phyloP scores from a whole-genome alignment of 139 green algal genomes.

The Closterium sp. region DNA sequence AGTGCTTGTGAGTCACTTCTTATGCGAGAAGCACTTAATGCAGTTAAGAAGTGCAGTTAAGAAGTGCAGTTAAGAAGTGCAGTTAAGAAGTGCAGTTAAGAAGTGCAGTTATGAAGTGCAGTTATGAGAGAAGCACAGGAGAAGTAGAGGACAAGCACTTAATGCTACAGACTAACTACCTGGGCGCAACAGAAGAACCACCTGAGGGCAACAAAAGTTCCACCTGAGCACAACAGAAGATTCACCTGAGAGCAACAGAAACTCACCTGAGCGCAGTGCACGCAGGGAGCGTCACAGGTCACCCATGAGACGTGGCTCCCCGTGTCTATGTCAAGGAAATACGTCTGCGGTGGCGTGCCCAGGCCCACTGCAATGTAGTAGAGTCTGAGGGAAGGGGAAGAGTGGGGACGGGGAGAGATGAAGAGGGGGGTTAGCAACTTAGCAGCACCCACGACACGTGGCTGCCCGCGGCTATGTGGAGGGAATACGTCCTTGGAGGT shows the following conservation, averaged over 20 bases:
- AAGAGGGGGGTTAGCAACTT: too few species aligned
- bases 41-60: too few species aligned
- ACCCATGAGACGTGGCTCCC: constrained; percentile 16
- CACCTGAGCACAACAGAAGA: neutral
- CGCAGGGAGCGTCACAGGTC: constrained; percentile 10
- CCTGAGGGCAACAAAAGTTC: neutral
- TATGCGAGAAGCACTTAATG: too few species aligned
- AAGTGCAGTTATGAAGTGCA: too few species aligned
- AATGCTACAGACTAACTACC: too few species aligned
- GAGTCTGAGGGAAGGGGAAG: constrained; percentile 1
- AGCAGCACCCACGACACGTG: neutral
- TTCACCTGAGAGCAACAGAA: neutral
- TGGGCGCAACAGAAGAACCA: too few species aligned
- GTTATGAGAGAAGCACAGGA: too few species aligned
- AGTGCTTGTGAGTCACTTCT: too few species aligned
- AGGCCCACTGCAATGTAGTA: constrained; percentile 23
- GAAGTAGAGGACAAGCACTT: too few species aligned
- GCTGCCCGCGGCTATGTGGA: constrained; percentile 26
- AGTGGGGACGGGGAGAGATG: neutral
- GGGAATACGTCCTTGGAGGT: too few species aligned
- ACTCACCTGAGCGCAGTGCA: constrained; percentile 13
- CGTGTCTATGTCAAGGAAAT: constrained; percentile 30
- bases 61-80: too few species aligned
- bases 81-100: too few species aligned
- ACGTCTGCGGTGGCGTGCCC: neutral